Conservation (phyloP, 2,329 filamentous ascomycete species). For the Clarireedia monteithiana region DNA sequence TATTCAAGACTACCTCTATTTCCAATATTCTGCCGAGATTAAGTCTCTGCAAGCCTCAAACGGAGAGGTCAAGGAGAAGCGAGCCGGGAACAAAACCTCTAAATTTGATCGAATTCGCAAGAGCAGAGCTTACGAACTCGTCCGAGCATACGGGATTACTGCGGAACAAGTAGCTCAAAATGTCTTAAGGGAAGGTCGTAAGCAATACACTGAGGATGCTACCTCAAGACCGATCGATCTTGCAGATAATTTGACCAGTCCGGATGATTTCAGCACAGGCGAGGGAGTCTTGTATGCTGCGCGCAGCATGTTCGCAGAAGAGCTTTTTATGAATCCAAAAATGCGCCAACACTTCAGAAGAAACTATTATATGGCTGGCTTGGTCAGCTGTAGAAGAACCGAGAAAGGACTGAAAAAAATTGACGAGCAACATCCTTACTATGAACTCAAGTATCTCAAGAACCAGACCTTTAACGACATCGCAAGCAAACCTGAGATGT, state of each 20-base stretch:
- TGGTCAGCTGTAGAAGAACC: conserved; percentile 81
- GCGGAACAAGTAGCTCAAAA: conserved; percentile 86
- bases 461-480: conserved; percentile 81
- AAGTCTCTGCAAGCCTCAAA: conserved; percentile 67
- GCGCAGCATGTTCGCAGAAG: conserved; percentile 83
- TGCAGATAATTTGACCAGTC: conserved; percentile 67
- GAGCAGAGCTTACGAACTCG: conserved; percentile 71
- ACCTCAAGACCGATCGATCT: conserved; percentile 74
- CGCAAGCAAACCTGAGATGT: conserved; percentile 77
- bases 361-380: conserved; percentile 74
- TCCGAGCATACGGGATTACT: conserved; percentile 82
- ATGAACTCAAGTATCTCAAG: conserved; percentile 94
- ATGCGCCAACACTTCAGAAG: conserved; percentile 82
- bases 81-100: conserved; percentile 72
- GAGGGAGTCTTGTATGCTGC: conserved; percentile 70
- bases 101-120: conserved; percentile 79
- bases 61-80: conserved; percentile 54
- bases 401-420: conserved; percentile 92
- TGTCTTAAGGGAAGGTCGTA: conserved; percentile 67
- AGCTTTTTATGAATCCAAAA: conserved; percentile 78
- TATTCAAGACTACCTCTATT: conserved; percentile 92
- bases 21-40: conserved; percentile 78
- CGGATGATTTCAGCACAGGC: conserved; percentile 67
- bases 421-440: conserved; percentile 90
- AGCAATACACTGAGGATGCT: conserved; percentile 79